These are phyloP conservation scores for Obba rivulosa DNA, from an alignment of 768 basidiomycete species.

Conservation along the genomic window DNA sequence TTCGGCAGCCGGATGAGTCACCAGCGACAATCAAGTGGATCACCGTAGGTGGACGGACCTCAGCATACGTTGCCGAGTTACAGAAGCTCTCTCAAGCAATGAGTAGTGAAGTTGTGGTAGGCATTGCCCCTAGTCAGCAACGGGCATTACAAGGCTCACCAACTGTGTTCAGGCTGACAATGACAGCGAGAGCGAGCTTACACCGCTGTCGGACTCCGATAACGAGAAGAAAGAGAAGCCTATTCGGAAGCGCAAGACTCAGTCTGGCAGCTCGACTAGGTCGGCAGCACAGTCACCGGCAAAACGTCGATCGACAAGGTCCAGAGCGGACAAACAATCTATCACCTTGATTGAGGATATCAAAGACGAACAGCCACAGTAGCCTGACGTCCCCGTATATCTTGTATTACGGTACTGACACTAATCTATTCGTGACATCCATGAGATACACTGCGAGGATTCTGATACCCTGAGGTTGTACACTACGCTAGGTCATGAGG, in stretches of 20 bases:
- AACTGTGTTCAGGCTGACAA: not conserved
- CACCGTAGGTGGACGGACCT: slow-evolving; percentile 73
- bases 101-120: not conserved
- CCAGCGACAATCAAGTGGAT: slow-evolving; percentile 72
- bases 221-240: slow-evolving; percentile 7
- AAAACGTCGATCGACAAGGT: too few relatives aligned
- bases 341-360: too few relatives aligned
- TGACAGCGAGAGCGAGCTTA: slow-evolving; percentile 19
- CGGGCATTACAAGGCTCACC: not conserved
- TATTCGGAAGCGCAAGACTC: slow-evolving; percentile 16
- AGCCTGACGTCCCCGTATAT: not conserved
- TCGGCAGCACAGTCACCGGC: not conserved
- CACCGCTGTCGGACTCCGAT: slow-evolving; percentile 18
- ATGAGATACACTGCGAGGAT: not conserved
- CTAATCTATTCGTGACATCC: not conserved
- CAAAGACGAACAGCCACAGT: too few relatives aligned
- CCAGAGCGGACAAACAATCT: too few relatives aligned
- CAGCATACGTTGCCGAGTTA: slow-evolving; percentile 63
- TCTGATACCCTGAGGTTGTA: slow-evolving; percentile 1
- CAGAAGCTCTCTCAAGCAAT: slow-evolving; percentile 32
- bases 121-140: not conserved
- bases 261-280: not conserved
- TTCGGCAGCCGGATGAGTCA: slow-evolving; percentile 57
- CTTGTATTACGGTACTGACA: not conserved
- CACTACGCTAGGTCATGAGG: not conserved